phyloP scores from a whole-genome alignment of 2,329 filamentous ascomycete species.

The Neonectria punicea region DNA sequence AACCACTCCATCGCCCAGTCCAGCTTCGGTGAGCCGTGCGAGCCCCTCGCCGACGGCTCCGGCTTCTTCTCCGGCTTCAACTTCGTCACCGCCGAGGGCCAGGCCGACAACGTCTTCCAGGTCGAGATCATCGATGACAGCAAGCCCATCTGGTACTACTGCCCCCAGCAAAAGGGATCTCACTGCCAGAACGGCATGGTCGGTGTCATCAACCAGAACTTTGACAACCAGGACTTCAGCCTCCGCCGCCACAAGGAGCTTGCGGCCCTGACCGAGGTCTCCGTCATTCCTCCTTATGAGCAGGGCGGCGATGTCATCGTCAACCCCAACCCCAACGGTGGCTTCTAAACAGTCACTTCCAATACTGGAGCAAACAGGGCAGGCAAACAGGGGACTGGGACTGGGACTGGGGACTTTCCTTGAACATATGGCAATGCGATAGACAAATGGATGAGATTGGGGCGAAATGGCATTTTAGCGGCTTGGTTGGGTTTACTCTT shows the following conservation, averaged over 20 bases:
- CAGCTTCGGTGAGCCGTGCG: slow-evolving; percentile 55
- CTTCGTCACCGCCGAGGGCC: slow-evolving; percentile 49
- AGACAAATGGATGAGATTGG: slow-evolving; percentile 4
- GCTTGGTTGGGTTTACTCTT: slow-evolving; percentile 17
- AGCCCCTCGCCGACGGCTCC: slow-evolving; percentile 49
- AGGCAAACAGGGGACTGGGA: slow-evolving; percentile 3
- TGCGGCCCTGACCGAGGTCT: slow-evolving; percentile 46
- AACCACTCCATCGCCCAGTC: slow-evolving; percentile 62
- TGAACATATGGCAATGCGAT: slow-evolving; percentile 2
- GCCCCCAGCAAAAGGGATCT: slow-evolving; percentile 51
- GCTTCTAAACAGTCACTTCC: slow-evolving; percentile 44
- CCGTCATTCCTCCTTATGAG: slow-evolving; percentile 46
- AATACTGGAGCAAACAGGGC: neutral
- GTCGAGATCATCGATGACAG: slow-evolving; percentile 54
- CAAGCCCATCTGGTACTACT: slow-evolving; percentile 58
- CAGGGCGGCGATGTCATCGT: slow-evolving; percentile 51
- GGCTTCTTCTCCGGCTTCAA: slow-evolving; percentile 60
- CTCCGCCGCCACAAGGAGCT: slow-evolving; percentile 51
- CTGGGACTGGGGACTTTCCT: slow-evolving; percentile 1
- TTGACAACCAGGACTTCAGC: slow-evolving; percentile 50
- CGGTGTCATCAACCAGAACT: slow-evolving; percentile 61
- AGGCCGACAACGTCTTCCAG: slow-evolving; percentile 56
- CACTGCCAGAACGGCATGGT: slow-evolving; percentile 63
- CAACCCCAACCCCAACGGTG: slow-evolving; percentile 55
- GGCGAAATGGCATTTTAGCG: slow-evolving; percentile 10